phyloP scores from a whole-genome alignment of 2,329 filamentous ascomycete genomes.

The Phialemonium atrogriseum region DNA sequence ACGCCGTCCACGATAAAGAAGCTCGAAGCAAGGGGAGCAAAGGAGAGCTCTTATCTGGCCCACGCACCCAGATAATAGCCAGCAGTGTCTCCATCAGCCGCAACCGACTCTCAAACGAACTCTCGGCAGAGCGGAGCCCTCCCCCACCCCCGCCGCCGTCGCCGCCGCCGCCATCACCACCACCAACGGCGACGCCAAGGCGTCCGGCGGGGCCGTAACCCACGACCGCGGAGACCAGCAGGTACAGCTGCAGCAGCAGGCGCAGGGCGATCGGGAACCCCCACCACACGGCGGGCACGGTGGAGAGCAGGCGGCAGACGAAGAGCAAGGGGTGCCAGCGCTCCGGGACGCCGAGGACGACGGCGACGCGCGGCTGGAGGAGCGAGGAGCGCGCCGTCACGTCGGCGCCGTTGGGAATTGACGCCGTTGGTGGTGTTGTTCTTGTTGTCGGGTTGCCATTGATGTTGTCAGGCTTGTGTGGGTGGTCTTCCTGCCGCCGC shows the following conservation, averaged over 20 bases:
- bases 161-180: conserved; percentile 11
- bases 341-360: conserved; percentile 64
- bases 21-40: neutral
- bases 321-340: conserved; percentile 69
- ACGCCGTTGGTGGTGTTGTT: no score
- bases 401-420: no score
- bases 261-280: conserved; percentile 61
- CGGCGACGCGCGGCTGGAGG: conserved; percentile 69
- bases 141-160: conserved; percentile 30
- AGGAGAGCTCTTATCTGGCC: neutral
- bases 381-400: conserved; percentile 28
- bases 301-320: conserved; percentile 62
- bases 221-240: conserved; percentile 18
- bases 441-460: no score
- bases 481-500: no score
- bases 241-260: conserved; percentile 56
- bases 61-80: conserved; percentile 65
- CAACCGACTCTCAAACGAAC: conserved; percentile 35
- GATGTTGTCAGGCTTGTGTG: no score
- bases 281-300: conserved; percentile 64
- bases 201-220: conserved; percentile 9
- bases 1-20: no score
- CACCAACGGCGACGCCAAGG: conserved; percentile 2
- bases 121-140: conserved; percentile 10
- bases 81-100: conserved; percentile 60